Base-by-base conservation (phyloP, 176 grass and related monocot genomes). In the Dactylis glomerata region DNA sequence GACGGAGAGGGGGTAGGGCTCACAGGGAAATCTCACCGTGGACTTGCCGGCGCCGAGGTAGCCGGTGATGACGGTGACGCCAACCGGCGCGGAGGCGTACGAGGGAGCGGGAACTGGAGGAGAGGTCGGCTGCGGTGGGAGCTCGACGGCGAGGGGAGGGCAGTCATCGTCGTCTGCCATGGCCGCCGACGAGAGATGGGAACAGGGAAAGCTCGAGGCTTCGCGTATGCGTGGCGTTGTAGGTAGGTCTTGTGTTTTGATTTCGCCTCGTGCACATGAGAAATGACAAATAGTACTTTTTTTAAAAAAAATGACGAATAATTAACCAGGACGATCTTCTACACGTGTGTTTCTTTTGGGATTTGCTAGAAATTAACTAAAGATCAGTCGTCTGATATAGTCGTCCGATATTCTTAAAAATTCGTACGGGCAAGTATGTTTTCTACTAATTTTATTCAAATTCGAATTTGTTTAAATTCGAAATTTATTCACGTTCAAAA, bases 11-110 rank as follows among this genome's bases (percentile, higher is more conserved):
- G 11, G 13, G 42, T 70, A 91, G 78, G 79, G 82, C 80, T 44
- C 38, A 38, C 26, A 28, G 51, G 50, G 59, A 51, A 77, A 85
- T 65, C 76, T 68, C 52, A 94, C 96, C 71, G 93, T 98, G 66
- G 96, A 98, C 81, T 95, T 95, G n/a, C 96, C 96, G 22, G 93
- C 96, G 54, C 93, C 93, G 77, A 98, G 93, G 81, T 98, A 98
- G 28, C 93, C 96, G 10, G 91, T 98, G 89, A 98, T 95, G 50
- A 98, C 83, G n/a, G 96, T 98, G 57, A 98, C 91, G 38, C 96
- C 96, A 38, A 98, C 93, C 19, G 91, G 89, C 6, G 36, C 74
- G 3, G 75, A 64, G 13, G 54, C 68, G 2, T 78, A 11, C 4
- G 62, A 62, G 63, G 26, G 15, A 57, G 4, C 49, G 36, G 67